These are phyloP conservation scores for Wallacemonas sp. DNA, from an alignment of 208 protist species.

Conservation along the genomic window DNA sequence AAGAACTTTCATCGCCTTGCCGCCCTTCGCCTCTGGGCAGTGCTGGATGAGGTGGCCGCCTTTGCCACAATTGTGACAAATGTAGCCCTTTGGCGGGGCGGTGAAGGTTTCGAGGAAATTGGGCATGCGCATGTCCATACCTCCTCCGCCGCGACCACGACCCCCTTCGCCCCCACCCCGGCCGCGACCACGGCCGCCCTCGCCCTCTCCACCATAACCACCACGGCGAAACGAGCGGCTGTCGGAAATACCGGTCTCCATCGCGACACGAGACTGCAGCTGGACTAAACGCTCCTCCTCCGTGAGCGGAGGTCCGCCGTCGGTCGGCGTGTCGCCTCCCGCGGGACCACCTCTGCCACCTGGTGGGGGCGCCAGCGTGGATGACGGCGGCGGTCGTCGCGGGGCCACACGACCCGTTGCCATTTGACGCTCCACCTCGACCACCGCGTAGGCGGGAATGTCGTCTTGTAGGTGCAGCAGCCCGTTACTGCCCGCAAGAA, in stretches of 20 bases:
- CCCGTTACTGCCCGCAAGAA: slow-evolving; percentile 61
- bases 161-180: slow-evolving; percentile 16
- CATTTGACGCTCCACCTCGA: slow-evolving; percentile 79
- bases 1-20: slow-evolving; percentile 53
- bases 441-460: slow-evolving; percentile 68
- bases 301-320: slow-evolving; percentile 27
- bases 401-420: slow-evolving; percentile 19
- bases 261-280: slow-evolving; percentile 66
- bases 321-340: slow-evolving; percentile 12
- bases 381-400: slow-evolving; percentile 18
- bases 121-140: slow-evolving; percentile 12
- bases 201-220: slow-evolving; percentile 14
- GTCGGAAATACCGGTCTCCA: slow-evolving; percentile 69
- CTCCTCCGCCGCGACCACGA: slow-evolving; percentile 4
- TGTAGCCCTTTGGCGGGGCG: slow-evolving; percentile 72
- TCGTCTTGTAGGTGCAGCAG: slow-evolving; percentile 81
- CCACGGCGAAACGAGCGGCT: slow-evolving; percentile 27
- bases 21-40: slow-evolving; percentile 66
- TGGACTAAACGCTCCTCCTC: slow-evolving; percentile 84
- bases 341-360: not conserved
- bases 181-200: slow-evolving; percentile 10
- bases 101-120: slow-evolving; percentile 59
- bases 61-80: slow-evolving; percentile 91
- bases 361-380: slow-evolving; percentile 11
- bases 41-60: slow-evolving; percentile 83